Evolutionary conservation across 2,329 filamentous ascomycete species (phyloP), one percentile per base, ranked within the genome.

Genomic region (Cladosporium sp.): DNA sequence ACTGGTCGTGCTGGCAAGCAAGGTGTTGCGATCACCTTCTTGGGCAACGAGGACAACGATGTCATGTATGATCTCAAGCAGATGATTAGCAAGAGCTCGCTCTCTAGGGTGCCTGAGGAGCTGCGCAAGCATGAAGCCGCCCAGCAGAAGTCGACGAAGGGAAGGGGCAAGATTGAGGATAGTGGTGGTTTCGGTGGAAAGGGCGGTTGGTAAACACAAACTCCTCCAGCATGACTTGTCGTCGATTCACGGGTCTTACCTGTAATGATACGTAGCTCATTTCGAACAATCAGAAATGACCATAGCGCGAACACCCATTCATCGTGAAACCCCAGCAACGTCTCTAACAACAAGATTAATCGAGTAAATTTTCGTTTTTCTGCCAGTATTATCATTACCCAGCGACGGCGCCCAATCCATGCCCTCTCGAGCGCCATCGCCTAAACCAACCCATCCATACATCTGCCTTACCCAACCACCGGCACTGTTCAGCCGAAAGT

Each of bases 1-100:
- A 99, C 93, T 1, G 93, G 93, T 78, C 87, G 93, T 84, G 93
- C 93, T 2, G 93, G 93, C 55, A 97, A 97, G 81, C 91, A 82
- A 60, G 93, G 93, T 85, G 85, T 96, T 44, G 88, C 93, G 2
- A 93, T 99, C 56, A 99, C 93, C 0, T 99, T 99, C 76, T 70
- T 97, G 64, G 92, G 90, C 53, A 86, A 82, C 60, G 93, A 97
- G 72, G 93, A 99, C 72, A 67, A 80, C 1, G 93, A 96, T 68
- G 85, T 92, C 19, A 76, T 97, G 79, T 96, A 78, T 61, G 93
- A 99, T 66, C 75, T 99, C 56, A 92, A 89, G 72, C 89, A 96
- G 75, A 97, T 99, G 82, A 81, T 99, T 27, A 85, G 81, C 63
- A 97, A 97, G 80, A 93, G 88, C 56, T 78, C 82, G 9, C 89